Conservation (phyloP, 2,329 filamentous ascomycete species). For the Talaromyces piceae region DNA sequence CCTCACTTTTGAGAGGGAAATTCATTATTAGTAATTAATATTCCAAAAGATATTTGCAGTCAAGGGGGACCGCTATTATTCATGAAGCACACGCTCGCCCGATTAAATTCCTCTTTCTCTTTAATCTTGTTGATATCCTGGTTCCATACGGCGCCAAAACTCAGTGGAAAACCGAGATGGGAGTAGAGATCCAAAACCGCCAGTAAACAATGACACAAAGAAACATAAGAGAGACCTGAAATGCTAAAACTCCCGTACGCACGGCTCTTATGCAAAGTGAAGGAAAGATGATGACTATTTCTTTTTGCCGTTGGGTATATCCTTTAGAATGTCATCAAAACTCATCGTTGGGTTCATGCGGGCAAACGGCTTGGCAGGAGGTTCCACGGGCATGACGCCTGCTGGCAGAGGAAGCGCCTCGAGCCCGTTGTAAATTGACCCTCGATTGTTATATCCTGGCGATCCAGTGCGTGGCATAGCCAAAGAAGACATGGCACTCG, state of each 20-base stretch:
- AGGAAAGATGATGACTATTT: conserved; percentile 19
- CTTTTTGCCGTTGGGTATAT: conserved; percentile 32
- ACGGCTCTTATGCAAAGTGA: background rate
- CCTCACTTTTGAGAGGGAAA: background rate
- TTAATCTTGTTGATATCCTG: background rate
- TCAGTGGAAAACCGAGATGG: background rate
- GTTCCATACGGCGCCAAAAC: background rate
- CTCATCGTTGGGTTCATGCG: conserved; percentile 42
- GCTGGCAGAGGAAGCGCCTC: conserved; percentile 39
- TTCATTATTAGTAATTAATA: background rate
- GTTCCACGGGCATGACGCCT: conserved; percentile 35
- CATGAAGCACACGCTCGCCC: background rate
- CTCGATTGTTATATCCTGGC: conserved; percentile 32
- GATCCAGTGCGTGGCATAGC: conserved; percentile 28
- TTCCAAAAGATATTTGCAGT: background rate
- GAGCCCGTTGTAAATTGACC: conserved; percentile 38
- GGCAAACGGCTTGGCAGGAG: conserved; percentile 31
- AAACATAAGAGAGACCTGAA: background rate
- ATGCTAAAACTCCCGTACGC: background rate
- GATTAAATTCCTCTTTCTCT: background rate
- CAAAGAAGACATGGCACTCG: conserved; percentile 26
- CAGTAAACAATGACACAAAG: too few species aligned
- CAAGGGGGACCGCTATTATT: background rate
- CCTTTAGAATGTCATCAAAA: conserved; percentile 42
- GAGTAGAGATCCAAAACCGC: background rate